Evolutionary conservation across 1,139 yeast species (phyloP).

Genomic region (Blastobotrys indianensis): DNA sequence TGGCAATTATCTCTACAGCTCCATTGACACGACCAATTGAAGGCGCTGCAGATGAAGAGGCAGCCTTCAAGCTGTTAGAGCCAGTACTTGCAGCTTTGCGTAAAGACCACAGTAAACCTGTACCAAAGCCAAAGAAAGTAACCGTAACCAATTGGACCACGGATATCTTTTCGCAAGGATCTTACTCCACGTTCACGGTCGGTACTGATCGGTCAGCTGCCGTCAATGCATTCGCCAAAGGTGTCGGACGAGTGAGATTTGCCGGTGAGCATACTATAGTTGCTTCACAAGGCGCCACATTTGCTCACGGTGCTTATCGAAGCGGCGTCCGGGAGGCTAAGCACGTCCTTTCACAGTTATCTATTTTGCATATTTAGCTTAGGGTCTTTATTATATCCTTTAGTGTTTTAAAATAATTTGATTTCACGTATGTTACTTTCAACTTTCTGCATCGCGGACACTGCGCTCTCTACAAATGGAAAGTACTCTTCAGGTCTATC

Average conservation of each 20-base stretch:
- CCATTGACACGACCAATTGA: slow-evolving; percentile 47
- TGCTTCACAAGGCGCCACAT: slow-evolving; percentile 61
- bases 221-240: slow-evolving; percentile 51
- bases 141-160: slow-evolving; percentile 61
- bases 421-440: too few relatives aligned
- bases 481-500: too few relatives aligned
- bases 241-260: slow-evolving; percentile 56
- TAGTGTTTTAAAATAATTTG: too few relatives aligned
- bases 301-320: slow-evolving; percentile 81
- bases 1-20: slow-evolving; percentile 24
- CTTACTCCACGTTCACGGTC: slow-evolving; percentile 62
- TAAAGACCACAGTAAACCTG: slow-evolving; percentile 21
- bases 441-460: too few relatives aligned
- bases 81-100: slow-evolving; percentile 23
- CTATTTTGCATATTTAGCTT: not conserved
- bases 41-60: slow-evolving; percentile 28
- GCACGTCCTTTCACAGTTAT: slow-evolving; percentile 7
- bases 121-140: slow-evolving; percentile 48
- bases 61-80: slow-evolving; percentile 21
- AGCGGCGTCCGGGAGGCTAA: slow-evolving; percentile 72
- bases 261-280: slow-evolving; percentile 81
- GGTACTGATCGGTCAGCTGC: slow-evolving; percentile 63
- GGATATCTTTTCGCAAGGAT: slow-evolving; percentile 67
- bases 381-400: too few relatives aligned
- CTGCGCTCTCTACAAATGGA: too few relatives aligned